Conservation (phyloP, 305 asterid genomes). For the Nicotiana rustica region DNA sequence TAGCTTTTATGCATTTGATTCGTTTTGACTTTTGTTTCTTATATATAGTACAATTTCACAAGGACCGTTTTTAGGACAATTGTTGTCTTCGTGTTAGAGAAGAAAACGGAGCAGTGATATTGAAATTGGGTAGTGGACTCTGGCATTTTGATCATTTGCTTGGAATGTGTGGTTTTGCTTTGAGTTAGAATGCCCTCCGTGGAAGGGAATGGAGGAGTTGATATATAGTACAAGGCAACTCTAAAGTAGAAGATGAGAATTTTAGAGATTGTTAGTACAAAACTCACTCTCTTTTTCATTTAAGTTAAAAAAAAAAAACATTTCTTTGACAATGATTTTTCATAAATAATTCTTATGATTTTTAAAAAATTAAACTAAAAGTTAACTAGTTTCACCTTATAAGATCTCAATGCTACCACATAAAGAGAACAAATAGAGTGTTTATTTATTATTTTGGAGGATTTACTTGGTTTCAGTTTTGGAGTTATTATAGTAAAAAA, state of each 20-base stretch:
- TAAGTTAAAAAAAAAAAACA: no score
- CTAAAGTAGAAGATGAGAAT: conserved; percentile 35
- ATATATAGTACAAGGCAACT: not conserved
- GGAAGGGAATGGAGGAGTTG: conserved; percentile 38
- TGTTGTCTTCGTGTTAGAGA: conserved; percentile 41
- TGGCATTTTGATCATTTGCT: conserved; percentile 40
- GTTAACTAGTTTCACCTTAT: no score
- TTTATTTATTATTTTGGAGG: not conserved
- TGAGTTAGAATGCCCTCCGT: conserved; percentile 43
- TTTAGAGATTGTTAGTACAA: no score
- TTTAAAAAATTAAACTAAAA: no score
- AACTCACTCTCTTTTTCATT: no score
- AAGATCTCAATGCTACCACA: no score
- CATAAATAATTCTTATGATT: no score
- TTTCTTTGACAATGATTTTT: no score
- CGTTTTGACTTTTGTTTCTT: no score
- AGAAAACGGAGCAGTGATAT: conserved; percentile 37
- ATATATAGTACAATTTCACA: conserved; percentile 34
- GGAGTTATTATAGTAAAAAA: not conserved
- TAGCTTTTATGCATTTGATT: not conserved
- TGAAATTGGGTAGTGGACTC: conserved; percentile 47
- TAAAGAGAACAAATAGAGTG: no score
- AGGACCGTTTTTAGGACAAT: conserved; percentile 39
- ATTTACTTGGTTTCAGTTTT: not conserved
- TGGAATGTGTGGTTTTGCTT: conserved; percentile 49